A percentile compares a stretch with the other conserved stretches of the same genome.
Evolutionary conservation across 106 monocot species (phyloP).

Genomic region (Dioscorea zingiberensis): DNA sequence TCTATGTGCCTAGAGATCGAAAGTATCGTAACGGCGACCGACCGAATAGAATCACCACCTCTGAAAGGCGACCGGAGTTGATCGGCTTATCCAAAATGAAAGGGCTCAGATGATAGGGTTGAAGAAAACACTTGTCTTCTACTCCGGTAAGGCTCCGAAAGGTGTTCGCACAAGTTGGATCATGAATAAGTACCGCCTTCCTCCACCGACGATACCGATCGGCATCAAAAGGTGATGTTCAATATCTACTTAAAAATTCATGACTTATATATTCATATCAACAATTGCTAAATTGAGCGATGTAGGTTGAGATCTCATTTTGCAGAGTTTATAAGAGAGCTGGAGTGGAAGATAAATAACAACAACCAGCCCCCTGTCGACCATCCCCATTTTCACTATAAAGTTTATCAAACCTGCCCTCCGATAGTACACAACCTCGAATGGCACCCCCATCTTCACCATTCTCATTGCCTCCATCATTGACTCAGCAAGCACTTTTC

Average conservation of each 20-base stretch:
- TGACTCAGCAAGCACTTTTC: too few relatives aligned
- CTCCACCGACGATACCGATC: conserved; percentile 22
- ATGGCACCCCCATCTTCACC: too few relatives aligned
- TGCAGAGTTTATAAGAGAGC: conserved; percentile 42
- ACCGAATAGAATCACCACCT: conserved; percentile 39
- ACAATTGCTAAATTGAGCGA: neutral
- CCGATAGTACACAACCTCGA: too few relatives aligned
- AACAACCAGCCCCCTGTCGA: too few relatives aligned
- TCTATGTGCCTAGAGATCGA: conserved; percentile 44
- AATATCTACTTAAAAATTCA: neutral
- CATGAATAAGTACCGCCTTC: conserved; percentile 54
- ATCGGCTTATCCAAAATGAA: conserved; percentile 33
- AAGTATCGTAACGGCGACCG: conserved; percentile 50
- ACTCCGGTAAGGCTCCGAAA: conserved; percentile 51
- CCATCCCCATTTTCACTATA: too few relatives aligned
- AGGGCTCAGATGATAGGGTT: conserved; percentile 30
- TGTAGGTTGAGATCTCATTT: conserved; percentile 46
- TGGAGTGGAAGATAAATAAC: conserved; percentile 31
- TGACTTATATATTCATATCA: neutral
- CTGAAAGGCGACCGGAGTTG: conserved; percentile 53
- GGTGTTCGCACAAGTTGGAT: conserved; percentile 48
- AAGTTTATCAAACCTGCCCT: too few relatives aligned
- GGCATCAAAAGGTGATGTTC: conserved; percentile 27
- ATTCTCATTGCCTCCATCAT: too few relatives aligned
- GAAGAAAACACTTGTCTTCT: conserved; percentile 58